These are phyloP conservation scores for Fraxinus greggii DNA, from an alignment of 305 asterid genomes.

Conservation along the genomic window DNA sequence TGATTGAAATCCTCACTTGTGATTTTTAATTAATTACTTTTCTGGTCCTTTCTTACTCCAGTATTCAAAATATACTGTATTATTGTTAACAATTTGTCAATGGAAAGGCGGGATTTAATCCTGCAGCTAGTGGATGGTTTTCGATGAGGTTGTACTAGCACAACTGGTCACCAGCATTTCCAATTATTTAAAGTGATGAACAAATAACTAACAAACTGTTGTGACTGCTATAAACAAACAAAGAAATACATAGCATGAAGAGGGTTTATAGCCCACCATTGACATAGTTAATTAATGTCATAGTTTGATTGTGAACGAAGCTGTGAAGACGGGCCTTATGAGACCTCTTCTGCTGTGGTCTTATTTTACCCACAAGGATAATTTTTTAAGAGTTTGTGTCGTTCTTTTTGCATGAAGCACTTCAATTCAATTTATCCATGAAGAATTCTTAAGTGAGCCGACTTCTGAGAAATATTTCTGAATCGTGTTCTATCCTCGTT, in stretches of 20 bases:
- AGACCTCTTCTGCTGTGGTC: neutral
- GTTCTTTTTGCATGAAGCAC: neutral
- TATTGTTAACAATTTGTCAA: neutral
- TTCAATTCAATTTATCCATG: neutral
- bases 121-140: neutral
- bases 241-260: slow-evolving; percentile 9
- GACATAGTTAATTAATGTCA: slow-evolving; percentile 12
- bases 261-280: neutral
- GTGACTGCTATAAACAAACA: neutral
- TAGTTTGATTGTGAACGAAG: neutral
- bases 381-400: neutral
- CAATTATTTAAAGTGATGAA: neutral
- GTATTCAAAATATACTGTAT: neutral
- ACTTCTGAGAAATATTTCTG: neutral
- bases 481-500: neutral
- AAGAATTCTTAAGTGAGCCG: neutral
- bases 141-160: neutral
- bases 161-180: neutral
- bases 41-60: neutral
- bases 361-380: neutral
- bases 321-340: neutral
- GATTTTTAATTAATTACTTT: neutral
- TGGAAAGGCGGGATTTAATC: neutral
- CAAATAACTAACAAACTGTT: neutral
- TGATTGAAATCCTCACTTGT: neutral